Evolutionary conservation across 768 basidiomycete genomes (phyloP).

Genomic region (Dentipellis sp.): DNA sequence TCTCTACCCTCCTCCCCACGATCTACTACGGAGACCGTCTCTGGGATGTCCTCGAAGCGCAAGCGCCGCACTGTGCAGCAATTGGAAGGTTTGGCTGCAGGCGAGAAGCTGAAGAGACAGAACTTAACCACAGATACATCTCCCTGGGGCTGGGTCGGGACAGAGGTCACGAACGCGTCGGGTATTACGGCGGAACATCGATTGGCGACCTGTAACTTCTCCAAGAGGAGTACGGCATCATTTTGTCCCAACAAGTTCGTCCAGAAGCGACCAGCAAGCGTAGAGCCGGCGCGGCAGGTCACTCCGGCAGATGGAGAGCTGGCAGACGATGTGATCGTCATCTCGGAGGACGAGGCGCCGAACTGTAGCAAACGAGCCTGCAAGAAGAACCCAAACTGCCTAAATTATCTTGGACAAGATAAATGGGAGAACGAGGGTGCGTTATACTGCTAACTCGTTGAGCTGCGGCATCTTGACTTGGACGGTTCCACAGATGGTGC

Average conservation of each 20-base stretch:
- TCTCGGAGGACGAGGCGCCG: constrained; percentile 56
- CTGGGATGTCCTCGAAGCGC: constrained; percentile 47
- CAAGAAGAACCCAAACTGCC: constrained; percentile 71
- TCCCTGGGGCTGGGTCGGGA: constrained; percentile 78
- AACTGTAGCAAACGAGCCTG: constrained; percentile 57
- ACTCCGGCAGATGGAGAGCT: constrained; percentile 30
- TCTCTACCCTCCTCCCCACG: constrained; percentile 3
- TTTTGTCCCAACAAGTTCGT: constrained; percentile 54
- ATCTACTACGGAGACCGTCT: not conserved
- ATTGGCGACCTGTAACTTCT: constrained; percentile 60
- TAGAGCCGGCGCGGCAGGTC: constrained; percentile 11
- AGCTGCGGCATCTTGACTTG: not conserved
- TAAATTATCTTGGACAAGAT: constrained; percentile 82
- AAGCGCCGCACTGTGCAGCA: constrained; percentile 40
- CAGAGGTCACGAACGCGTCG: constrained; percentile 44
- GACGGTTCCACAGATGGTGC: constrained; percentile 3
- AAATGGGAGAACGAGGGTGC: constrained; percentile 70
- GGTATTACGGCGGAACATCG: constrained; percentile 63
- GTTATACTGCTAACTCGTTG: constrained; percentile 14
- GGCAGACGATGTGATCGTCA: constrained; percentile 55
- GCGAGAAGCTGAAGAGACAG: constrained; percentile 53
- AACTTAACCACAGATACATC: constrained; percentile 31
- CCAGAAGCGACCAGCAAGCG: constrained; percentile 13
- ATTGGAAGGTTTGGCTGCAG: constrained; percentile 46
- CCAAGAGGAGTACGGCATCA: constrained; percentile 35